Percentiles rank a stretch among this genome's conserved stretches.
Evolutionary conservation across 306 rosid genomes (phyloP).

Genomic region (Castanea crenata): DNA sequence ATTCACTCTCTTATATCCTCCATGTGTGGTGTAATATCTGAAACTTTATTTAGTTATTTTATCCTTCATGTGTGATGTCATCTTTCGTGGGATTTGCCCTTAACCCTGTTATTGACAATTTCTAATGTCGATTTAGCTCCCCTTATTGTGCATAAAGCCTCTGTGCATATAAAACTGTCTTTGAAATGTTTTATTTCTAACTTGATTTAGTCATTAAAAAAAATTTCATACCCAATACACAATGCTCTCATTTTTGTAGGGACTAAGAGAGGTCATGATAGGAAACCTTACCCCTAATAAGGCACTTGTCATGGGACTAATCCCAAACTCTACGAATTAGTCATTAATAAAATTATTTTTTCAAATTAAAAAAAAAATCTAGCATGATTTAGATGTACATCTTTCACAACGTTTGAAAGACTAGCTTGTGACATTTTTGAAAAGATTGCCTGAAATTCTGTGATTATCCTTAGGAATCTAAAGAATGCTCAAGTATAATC

Average conservation of each 20-base stretch:
- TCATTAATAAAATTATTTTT: too few relatives aligned
- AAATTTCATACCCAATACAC: too few relatives aligned
- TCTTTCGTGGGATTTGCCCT: neutral
- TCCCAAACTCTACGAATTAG: too few relatives aligned
- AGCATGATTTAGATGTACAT: neutral
- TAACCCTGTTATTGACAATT: neutral
- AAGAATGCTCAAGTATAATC: neutral
- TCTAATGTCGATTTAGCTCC: neutral
- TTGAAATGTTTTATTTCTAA: neutral
- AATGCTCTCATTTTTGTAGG: too few relatives aligned
- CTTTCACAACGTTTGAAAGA: neutral
- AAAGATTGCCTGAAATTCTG: neutral
- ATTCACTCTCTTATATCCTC: too few relatives aligned
- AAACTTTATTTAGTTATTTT: neutral
- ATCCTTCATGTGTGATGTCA: neutral
- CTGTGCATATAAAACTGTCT: neutral
- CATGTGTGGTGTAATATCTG: neutral
- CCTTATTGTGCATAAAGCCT: neutral
- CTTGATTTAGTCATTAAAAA: too few relatives aligned
- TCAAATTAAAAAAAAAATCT: neutral
- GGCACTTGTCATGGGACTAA: too few relatives aligned
- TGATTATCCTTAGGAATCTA: neutral
- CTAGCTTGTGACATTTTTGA: neutral
- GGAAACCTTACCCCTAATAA: too few relatives aligned
- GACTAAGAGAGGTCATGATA: too few relatives aligned